phyloP scores from a whole-genome alignment of 352 stramenopile genomes.

The Pythium aquatile region DNA sequence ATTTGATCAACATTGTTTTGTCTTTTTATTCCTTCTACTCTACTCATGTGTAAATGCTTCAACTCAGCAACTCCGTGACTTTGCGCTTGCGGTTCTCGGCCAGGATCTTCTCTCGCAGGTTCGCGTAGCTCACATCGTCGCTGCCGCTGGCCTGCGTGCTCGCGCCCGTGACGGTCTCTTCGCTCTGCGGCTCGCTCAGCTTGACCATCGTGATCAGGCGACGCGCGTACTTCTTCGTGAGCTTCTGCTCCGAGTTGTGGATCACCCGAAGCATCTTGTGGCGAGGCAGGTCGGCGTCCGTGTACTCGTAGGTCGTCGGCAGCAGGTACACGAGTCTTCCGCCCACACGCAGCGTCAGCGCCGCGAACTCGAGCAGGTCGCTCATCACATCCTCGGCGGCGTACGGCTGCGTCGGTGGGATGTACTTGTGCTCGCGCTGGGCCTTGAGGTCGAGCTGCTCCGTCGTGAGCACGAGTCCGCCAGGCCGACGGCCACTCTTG shows the following conservation, averaged over 20 bases:
- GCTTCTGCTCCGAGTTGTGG: constrained; percentile 80
- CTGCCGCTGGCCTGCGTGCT: background rate
- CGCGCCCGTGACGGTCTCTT: background rate
- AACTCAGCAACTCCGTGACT: constrained; percentile 3
- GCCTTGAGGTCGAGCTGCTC: constrained; percentile 21
- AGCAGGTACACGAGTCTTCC: constrained; percentile 87
- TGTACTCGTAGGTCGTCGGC: constrained; percentile 83
- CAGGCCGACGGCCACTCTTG: constrained; percentile 82
- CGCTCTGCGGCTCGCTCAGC: constrained; percentile 26
- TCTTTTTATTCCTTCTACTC: background rate
- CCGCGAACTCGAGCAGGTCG: constrained; percentile 93
- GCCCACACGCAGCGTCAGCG: constrained; percentile 65
- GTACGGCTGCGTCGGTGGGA: constrained; percentile 95
- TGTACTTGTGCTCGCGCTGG: constrained; percentile 80
- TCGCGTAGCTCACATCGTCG: constrained; percentile 61
- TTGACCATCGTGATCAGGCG: constrained; percentile 89
- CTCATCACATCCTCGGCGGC: constrained; percentile 96
- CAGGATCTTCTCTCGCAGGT: constrained; percentile 66
- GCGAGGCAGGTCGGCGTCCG: constrained; percentile 69
- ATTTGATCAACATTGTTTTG: background rate
- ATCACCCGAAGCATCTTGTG: constrained; percentile 70
- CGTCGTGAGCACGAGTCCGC: constrained; percentile 27
- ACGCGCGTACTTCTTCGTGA: constrained; percentile 83
- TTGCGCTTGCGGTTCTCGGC: constrained; percentile 56
- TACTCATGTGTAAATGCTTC: background rate